phyloP scores from a whole-genome alignment of 768 basidiomycete genomes.

The Phallus indusiatus region DNA sequence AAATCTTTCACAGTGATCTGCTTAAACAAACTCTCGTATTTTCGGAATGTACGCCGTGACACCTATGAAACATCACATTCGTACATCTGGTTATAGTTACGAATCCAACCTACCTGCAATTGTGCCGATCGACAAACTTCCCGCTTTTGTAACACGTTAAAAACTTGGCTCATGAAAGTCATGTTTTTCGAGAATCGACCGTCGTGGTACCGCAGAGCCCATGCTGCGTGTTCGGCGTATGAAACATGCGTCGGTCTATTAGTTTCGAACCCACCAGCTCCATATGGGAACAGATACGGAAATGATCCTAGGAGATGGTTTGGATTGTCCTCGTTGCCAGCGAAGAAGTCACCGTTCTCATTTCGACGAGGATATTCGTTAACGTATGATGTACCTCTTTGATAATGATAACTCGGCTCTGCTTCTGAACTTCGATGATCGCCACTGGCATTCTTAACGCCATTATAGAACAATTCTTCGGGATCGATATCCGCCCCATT shows the following conservation, averaged over 20 bases:
- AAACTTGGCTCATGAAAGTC: background rate
- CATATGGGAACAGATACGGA: slow-evolving; percentile 28
- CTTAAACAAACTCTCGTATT: no score
- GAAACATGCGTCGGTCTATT: background rate
- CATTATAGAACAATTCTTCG: no score
- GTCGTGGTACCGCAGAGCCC: slow-evolving; percentile 8
- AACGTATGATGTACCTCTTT: slow-evolving; percentile 15
- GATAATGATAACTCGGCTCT: no score
- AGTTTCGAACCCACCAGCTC: slow-evolving; percentile 26
- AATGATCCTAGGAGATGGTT: slow-evolving; percentile 15
- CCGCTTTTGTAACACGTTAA: background rate
- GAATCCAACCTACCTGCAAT: background rate
- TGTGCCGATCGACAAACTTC: background rate
- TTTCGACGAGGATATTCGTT: slow-evolving; percentile 13
- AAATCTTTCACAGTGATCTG: no score
- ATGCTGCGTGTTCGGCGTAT: slow-evolving; percentile 6
- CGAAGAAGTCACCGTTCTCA: no score
- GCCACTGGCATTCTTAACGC: no score
- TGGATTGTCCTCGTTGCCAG: background rate
- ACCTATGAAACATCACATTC: no score
- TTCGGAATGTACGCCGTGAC: no score
- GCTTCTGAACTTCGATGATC: no score
- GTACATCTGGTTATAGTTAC: no score
- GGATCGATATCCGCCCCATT: no score
- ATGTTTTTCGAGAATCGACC: background rate